Evolutionary conservation across 73 alveolate genomes (phyloP).

Genomic region (Halteria grandinella): DNA sequence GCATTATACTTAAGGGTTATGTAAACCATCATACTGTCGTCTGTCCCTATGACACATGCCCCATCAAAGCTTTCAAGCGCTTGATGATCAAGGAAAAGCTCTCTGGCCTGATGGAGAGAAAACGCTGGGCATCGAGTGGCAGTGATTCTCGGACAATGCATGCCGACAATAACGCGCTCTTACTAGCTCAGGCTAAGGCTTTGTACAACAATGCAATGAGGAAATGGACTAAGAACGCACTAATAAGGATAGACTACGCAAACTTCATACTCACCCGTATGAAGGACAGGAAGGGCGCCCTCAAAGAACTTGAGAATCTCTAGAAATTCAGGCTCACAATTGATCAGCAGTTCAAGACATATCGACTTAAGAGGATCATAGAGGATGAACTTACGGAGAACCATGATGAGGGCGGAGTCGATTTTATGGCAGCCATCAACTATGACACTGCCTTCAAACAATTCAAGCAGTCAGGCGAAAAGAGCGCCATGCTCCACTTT

Average conservation of each 20-base stretch:
- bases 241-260: slow-evolving; percentile 84
- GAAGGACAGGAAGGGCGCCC: slow-evolving; percentile 89
- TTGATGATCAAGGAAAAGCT: background rate
- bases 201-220: slow-evolving; percentile 81
- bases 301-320: slow-evolving; percentile 75
- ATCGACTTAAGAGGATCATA: slow-evolving; percentile 72
- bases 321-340: slow-evolving; percentile 87
- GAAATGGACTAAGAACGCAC: slow-evolving; percentile 85
- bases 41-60: slow-evolving; percentile 87
- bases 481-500: slow-evolving; percentile 77
- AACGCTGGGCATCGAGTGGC: no score
- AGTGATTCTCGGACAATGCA: no score
- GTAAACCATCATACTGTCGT: slow-evolving; percentile 88
- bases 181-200: slow-evolving; percentile 81
- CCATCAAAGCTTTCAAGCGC: slow-evolving; percentile 65
- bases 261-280: slow-evolving; percentile 86
- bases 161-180: slow-evolving; percentile 42
- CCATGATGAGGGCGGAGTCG: slow-evolving; percentile 88
- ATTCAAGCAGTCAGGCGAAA: slow-evolving; percentile 76
- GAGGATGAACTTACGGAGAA: slow-evolving; percentile 76
- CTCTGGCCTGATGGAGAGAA: background rate
- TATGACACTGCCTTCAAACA: slow-evolving; percentile 76
- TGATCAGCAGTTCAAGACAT: slow-evolving; percentile 86
- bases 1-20: slow-evolving; percentile 90
- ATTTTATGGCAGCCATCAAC: slow-evolving; percentile 78